Base-by-base conservation (phyloP, 164 flowering plant genomes). In the Chimonanthus praecox region DNA sequence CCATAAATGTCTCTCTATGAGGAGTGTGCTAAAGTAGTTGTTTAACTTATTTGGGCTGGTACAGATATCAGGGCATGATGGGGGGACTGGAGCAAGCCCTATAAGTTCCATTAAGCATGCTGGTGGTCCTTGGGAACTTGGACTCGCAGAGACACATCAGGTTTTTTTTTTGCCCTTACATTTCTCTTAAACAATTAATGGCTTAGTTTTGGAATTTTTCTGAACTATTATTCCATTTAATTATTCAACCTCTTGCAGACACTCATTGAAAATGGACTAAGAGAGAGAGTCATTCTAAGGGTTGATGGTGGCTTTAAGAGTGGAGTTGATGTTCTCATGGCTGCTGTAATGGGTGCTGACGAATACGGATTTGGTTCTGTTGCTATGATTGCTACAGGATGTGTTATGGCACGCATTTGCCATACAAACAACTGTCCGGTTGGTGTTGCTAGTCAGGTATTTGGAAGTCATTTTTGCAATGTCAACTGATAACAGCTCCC, bases 51-150 rank as follows among this genome's bases (percentile, higher is more conserved):
- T 74, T 70, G 58, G 16, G 76, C 82, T 54, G 60, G 16, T 84
- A 70, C 86, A 94, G 99, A 92, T 96, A 85, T 96, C 99, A 63
- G 99, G 99, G 69, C 99, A 96, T 83, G 99, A 96, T 83, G 99
- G 99, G 62, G 99, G 99, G 70, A 96, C 99, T 69, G 99, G 99
- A 77, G 99, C 99, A 58, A 92, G 97, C 75, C 97, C 97, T 21
- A 84, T 92, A 69, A 96, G 97, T 82, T 92, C 97, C 61, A 96
- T 96, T 61, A 96, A 96, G 84, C 97, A 96, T 84, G 99, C 99
- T 75, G 99, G 99, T 81, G 97, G 97, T 80, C 99, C 99, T 72
- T 96, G 99, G 99, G 99, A 96, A 78, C 95, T 96, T 70, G 99
- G 99, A 78, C 84, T 96, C 21, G 86, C 99, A 68, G 99, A 96